Conservation (phyloP, 2,329 filamentous ascomycete genomes). For the Monosporascus sp. region DNA sequence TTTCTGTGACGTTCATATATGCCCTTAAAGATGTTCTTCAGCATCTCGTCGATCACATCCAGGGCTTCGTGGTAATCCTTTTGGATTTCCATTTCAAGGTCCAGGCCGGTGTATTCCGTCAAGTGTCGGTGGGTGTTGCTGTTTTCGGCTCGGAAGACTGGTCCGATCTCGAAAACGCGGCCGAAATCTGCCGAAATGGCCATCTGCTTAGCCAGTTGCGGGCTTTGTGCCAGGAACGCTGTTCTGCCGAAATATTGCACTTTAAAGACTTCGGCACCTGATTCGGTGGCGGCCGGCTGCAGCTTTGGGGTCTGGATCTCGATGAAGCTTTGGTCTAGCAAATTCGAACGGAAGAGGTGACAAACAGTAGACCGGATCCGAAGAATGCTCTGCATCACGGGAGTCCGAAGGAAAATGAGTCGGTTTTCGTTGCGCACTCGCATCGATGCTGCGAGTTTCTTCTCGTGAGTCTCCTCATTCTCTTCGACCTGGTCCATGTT, state of each 20-base stretch:
- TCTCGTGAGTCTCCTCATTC: constrained; percentile 27
- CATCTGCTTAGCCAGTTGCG: constrained; percentile 92
- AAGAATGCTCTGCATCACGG: constrained; percentile 82
- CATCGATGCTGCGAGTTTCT: constrained; percentile 58
- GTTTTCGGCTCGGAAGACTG: constrained; percentile 91
- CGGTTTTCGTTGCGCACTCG: constrained; percentile 73
- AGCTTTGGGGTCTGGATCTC: constrained; percentile 94
- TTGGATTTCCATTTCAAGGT: constrained; percentile 88
- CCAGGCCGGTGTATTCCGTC: constrained; percentile 90
- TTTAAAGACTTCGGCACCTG: constrained; percentile 85
- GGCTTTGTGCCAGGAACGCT: constrained; percentile 87
- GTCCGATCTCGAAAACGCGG: constrained; percentile 82
- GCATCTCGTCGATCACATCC: constrained; percentile 68
- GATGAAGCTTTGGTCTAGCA: constrained; percentile 75
- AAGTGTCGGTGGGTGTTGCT: constrained; percentile 92
- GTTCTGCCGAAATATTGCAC: constrained; percentile 85
- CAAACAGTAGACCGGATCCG: constrained; percentile 78
- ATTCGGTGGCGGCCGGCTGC: constrained; percentile 85
- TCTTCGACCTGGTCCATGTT: constrained; percentile 34
- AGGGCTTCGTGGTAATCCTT: constrained; percentile 88
- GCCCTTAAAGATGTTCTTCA: constrained; percentile 74
- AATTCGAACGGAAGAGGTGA: constrained; percentile 70
- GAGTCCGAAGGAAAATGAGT: constrained; percentile 80
- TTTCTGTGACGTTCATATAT: constrained; percentile 61
- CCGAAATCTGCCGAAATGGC: constrained; percentile 84